Conservation (phyloP, 306 rosid genomes). For the Acacia confusa region DNA sequence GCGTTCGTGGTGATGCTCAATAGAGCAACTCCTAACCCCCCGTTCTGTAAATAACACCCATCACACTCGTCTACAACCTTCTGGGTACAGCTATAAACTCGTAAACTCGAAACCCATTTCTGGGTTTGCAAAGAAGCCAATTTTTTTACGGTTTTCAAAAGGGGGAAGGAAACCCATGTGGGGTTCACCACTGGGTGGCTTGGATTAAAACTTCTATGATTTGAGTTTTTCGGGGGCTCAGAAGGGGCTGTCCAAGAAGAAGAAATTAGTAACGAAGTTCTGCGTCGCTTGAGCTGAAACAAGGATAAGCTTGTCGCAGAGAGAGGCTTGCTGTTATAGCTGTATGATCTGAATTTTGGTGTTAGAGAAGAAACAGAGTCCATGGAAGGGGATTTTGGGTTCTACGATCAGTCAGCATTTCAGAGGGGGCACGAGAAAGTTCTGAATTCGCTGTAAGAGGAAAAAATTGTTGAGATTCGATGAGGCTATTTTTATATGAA, state of each 20-base stretch:
- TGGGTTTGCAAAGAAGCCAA: constrained; percentile 36
- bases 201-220: background rate
- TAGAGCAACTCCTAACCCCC: constrained; percentile 66
- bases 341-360: constrained; percentile 14
- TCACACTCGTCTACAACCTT: constrained; percentile 4
- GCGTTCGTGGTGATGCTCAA: constrained; percentile 65
- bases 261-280: constrained; percentile 11
- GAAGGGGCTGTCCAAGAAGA: constrained; percentile 27
- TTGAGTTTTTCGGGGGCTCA: constrained; percentile 21
- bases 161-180: constrained; percentile 32
- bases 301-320: constrained; percentile 16
- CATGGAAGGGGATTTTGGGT: constrained; percentile 41
- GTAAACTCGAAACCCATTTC: constrained; percentile 31
- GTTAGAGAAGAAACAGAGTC: constrained; percentile 45
- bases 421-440: constrained; percentile 8
- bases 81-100: constrained; percentile 22
- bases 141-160: constrained; percentile 36
- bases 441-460: background rate
- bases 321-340: constrained; percentile 14
- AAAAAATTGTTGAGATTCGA: background rate
- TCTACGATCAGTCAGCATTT: constrained; percentile 56
- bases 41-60: constrained; percentile 50
- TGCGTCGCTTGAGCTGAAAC: constrained; percentile 21
- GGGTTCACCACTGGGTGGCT: constrained; percentile 29
- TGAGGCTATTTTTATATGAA: background rate